phyloP scores from a whole-genome alignment of 345 rosid species.

The Psidium guajava region DNA sequence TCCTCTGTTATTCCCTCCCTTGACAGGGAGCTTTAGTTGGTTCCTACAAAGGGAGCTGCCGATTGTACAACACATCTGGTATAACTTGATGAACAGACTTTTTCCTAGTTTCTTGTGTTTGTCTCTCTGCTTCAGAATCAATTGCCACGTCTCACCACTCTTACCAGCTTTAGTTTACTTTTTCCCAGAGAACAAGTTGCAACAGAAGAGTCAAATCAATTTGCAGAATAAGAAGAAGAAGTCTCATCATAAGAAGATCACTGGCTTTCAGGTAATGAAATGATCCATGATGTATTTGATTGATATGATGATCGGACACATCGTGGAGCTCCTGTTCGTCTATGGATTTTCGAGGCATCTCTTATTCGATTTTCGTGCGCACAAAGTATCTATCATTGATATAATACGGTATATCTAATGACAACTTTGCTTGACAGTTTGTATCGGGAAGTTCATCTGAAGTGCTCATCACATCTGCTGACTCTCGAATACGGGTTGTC shows the following conservation, averaged over 20 bases:
- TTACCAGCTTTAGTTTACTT: background rate
- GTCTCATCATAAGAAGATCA: constrained; percentile 81
- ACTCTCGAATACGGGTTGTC: constrained; percentile 82
- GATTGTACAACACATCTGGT: constrained; percentile 63
- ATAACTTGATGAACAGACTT: constrained; percentile 4
- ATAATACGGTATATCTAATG: background rate
- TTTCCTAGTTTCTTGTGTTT: background rate
- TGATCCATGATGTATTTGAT: background rate
- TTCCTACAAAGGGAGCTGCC: constrained; percentile 89
- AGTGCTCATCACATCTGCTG: constrained; percentile 86
- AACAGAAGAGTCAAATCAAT: constrained; percentile 60
- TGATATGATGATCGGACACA: background rate
- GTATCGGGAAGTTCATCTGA: constrained; percentile 87
- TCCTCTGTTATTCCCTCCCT: constrained; percentile 9
- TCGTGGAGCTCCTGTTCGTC: background rate
- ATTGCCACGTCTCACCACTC: background rate
- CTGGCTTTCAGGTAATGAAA: constrained; percentile 86
- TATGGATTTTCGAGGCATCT: background rate
- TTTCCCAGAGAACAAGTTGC: constrained; percentile 75
- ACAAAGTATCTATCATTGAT: background rate
- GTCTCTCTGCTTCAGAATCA: background rate
- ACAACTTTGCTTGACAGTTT: constrained; percentile 37
- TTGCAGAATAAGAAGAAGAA: constrained; percentile 89
- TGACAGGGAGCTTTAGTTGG: constrained; percentile 84
- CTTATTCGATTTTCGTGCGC: background rate